A percentile compares a stretch with the other conserved stretches of the same genome.
phyloP scores from a whole-genome alignment of 2,329 filamentous ascomycete genomes.

The Fusarium bactridioides region DNA sequence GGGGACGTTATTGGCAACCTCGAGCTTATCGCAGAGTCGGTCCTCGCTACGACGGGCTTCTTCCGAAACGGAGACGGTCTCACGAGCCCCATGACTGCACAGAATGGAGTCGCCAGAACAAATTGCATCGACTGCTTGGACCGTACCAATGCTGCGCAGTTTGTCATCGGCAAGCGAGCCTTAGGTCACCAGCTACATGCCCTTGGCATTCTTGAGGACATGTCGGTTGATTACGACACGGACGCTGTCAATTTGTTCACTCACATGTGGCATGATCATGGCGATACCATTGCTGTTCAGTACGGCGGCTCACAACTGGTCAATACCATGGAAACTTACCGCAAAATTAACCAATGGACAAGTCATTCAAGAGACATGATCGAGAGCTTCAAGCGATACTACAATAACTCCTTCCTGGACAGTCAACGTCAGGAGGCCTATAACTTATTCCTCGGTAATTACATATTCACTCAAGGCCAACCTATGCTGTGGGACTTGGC shows the following conservation, averaged over 20 bases:
- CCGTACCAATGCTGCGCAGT: constrained; percentile 96
- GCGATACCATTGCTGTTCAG: constrained; percentile 96
- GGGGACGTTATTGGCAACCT: constrained; percentile 94
- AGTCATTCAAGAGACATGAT: constrained; percentile 98
- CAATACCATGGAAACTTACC: constrained; percentile 99
- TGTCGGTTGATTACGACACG: constrained; percentile 88
- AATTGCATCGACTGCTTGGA: constrained; percentile 99
- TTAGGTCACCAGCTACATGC: constrained; percentile 92
- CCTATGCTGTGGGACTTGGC: constrained; percentile 97
- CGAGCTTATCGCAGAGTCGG: constrained; percentile 87
- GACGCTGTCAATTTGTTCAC: constrained; percentile 97
- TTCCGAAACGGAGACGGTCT: constrained; percentile 88
- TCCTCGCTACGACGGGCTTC: constrained; percentile 86
- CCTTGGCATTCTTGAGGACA: constrained; percentile 82
- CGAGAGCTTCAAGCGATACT: constrained; percentile 98
- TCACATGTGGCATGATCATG: constrained; percentile 98
- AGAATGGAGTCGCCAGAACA: constrained; percentile 92
- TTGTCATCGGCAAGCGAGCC: constrained; percentile 94
- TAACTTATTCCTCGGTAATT: constrained; percentile 96
- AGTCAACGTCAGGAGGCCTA: constrained; percentile 98
- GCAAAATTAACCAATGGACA: constrained; percentile 99
- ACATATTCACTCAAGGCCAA: constrained; percentile 84
- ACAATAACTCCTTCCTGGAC: constrained; percentile 98
- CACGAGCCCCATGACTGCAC: constrained; percentile 70
- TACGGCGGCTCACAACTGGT: constrained; percentile 97